Evolutionary conservation across 129 eudicot species (phyloP).

Genomic region (Tanacetum coccineum): DNA sequence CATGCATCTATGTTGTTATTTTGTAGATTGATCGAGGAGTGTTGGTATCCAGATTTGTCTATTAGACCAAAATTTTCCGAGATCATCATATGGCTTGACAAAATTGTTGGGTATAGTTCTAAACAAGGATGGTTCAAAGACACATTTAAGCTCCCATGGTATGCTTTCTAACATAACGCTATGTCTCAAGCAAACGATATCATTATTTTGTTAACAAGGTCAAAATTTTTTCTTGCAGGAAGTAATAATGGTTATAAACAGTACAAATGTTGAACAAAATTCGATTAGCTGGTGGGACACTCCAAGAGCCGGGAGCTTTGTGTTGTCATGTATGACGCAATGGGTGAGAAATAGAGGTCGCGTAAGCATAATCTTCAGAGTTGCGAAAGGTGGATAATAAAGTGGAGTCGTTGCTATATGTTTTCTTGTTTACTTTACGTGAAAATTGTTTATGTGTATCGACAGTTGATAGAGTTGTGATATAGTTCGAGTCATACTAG

Average conservation of each 20-base stretch:
- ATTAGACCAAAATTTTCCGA: conserved; percentile 78
- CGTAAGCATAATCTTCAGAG: conserved; percentile 16
- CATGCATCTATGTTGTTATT: not conserved
- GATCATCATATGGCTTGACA: conserved; percentile 71
- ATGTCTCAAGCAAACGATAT: not conserved
- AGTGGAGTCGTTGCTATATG: conserved; percentile 18
- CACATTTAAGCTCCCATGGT: conserved; percentile 95
- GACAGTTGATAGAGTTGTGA: conserved; percentile 6
- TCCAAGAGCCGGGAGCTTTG: conserved; percentile 2
- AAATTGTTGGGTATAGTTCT: conserved; percentile 53
- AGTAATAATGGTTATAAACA: conserved; percentile 20
- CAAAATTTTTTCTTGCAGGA: conserved; percentile 21
- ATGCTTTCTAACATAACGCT: conserved; percentile 13
- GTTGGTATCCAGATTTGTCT: conserved; percentile 63
- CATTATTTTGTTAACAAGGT: conserved; percentile 7
- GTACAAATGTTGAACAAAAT: conserved; percentile 16
- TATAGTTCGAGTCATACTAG: conserved; percentile 7
- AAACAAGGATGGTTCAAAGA: conserved; percentile 99
- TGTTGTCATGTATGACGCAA: not conserved
- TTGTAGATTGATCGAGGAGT: conserved; percentile 81
- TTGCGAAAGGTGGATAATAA: conserved; percentile 20
- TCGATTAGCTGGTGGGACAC: conserved; percentile 13
- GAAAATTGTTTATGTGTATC: conserved; percentile 7
- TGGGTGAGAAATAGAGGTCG: conserved; percentile 8
- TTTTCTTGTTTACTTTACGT: conserved; percentile 22